Evolutionary conservation across 345 rosid species (phyloP).

Genomic region (Boechera stricta): DNA sequence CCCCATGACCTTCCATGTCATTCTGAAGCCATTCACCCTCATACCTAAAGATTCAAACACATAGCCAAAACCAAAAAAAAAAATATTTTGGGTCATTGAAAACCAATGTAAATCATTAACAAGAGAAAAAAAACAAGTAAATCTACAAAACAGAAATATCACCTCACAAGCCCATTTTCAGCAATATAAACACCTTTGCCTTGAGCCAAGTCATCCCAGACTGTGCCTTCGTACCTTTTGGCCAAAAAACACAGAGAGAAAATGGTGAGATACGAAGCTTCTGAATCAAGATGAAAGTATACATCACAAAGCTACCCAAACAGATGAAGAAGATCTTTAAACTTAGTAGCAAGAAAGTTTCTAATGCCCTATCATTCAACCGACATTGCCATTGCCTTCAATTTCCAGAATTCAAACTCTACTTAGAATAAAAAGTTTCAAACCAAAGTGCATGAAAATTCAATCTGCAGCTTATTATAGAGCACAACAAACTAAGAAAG

Average conservation of each 20-base stretch:
- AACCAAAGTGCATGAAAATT: neutral
- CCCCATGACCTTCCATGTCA: constrained; percentile 89
- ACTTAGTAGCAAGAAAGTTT: constrained; percentile 15
- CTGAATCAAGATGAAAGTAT: constrained; percentile 21
- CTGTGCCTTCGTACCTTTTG: constrained; percentile 88
- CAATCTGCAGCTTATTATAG: constrained; percentile 25
- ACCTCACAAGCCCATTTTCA: constrained; percentile 86
- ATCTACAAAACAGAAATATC: constrained; percentile 9
- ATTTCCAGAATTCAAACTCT: neutral
- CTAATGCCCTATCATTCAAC: constrained; percentile 19
- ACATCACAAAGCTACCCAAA: constrained; percentile 20
- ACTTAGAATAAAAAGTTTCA: neutral
- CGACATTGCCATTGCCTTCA: constrained; percentile 17
- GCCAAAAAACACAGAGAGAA: constrained; percentile 23
- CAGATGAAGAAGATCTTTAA: neutral
- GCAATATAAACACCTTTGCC: constrained; percentile 95
- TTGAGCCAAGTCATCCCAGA: constrained; percentile 96
- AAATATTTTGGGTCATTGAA: neutral
- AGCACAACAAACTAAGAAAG: constrained; percentile 26
- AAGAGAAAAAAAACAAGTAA: constrained; percentile 17
- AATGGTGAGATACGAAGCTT: constrained; percentile 15
- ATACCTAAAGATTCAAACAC: constrained; percentile 56
- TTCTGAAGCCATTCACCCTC: constrained; percentile 98
- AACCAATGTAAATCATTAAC: neutral
- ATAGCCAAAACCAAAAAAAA: constrained; percentile 16